phyloP scores from a whole-genome alignment of 140 eudicot genomes.

The Cichorium intybus region DNA sequence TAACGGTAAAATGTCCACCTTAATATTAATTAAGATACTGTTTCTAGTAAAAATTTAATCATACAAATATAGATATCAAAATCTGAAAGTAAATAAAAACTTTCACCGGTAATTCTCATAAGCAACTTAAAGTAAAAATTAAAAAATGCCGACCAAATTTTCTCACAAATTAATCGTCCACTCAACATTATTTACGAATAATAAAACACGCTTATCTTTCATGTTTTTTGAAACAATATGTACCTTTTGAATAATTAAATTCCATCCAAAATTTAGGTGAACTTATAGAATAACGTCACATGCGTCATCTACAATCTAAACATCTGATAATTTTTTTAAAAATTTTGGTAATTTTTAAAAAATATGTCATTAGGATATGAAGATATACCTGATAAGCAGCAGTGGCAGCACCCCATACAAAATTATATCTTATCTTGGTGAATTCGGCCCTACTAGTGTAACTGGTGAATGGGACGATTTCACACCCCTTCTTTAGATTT shows the following conservation, averaged over 20 bases:
- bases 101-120: too few relatives aligned
- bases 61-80: too few relatives aligned
- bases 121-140: too few relatives aligned
- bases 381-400: constrained; percentile 34
- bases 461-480: constrained; percentile 13
- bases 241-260: not conserved
- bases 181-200: not conserved
- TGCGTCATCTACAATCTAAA: not conserved
- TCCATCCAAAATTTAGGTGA: not conserved
- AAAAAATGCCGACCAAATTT: too few relatives aligned
- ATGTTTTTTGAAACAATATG: not conserved
- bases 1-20: not conserved
- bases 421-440: constrained; percentile 12
- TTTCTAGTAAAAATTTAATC: too few relatives aligned
- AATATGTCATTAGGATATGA: not conserved
- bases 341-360: not conserved
- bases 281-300: not conserved
- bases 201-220: not conserved
- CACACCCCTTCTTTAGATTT: not conserved
- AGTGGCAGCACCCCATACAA: constrained; percentile 33
- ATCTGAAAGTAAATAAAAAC: too few relatives aligned
- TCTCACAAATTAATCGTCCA: not conserved
- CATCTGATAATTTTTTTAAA: not conserved
- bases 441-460: constrained; percentile 24
- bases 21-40: too few relatives aligned